Evolutionary conservation across 768 basidiomycete genomes (phyloP), one percentile per base, ranked within the genome.

Genomic region (Rossbeevera mucosa): DNA sequence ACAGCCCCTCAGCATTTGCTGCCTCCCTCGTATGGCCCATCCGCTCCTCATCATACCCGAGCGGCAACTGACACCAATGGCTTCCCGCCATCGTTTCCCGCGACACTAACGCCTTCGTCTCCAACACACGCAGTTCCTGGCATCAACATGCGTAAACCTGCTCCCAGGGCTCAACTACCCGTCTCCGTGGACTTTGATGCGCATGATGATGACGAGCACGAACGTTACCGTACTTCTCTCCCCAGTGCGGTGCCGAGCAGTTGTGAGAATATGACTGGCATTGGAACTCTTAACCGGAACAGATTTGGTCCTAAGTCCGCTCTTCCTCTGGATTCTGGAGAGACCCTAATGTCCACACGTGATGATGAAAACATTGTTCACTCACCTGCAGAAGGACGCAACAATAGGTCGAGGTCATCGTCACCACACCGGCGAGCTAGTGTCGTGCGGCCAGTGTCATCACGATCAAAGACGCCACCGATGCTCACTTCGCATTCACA

Each of bases 221-320:
- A 50, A 40, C 64, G 59, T 29, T 63, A 72, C 41, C 76, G 79
- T 18, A 71, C 73, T 7, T 67, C 78, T 48, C 65, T 82, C 24
- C 79, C 82, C 3, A 85, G 82, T 56, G 75, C 74, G 13, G 73
- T 86, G 25, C 75, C 80, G 20, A 74, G 70, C 43, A 72, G 67
- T 42, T 74, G 68, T 29, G 78, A 80, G 53, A 76, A 87, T 57
- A 83, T 87, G 81, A 87, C 85, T 12, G 86, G 86, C 12, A 57
- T 88, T 25, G 86, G 86, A 26, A 69, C 74, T 6, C 63, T 62
- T 30, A 59, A 58, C 54, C 65, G 69, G 24, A 56, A 51, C 46
- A 60, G 53, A 56, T 61, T 68, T 44, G 22, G 57, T 28, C 56
- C 68, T 24, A 70, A 59, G 55, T 28, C 38, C n/a, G 28, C 13